Conservation (phyloP, 371 early-diverging fungal genomes). For the Lichtheimia corymbifera region DNA sequence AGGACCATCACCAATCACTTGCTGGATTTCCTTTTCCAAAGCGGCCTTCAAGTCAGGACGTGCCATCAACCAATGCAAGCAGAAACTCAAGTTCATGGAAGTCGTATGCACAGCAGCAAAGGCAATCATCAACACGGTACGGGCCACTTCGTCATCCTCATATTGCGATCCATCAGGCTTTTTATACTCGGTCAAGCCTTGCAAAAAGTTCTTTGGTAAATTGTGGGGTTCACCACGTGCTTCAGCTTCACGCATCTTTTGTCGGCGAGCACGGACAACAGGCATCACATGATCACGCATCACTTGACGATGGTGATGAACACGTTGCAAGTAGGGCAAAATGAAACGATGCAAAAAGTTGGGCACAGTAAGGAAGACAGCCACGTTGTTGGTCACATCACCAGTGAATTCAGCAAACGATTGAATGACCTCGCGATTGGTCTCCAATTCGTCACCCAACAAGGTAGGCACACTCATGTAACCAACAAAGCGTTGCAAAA, state of each 20-base stretch:
- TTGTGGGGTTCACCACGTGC: constrained; percentile 5
- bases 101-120: constrained; percentile 47
- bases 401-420: constrained; percentile 42
- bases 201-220: constrained; percentile 24
- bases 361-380: constrained; percentile 22
- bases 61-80: constrained; percentile 33
- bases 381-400: constrained; percentile 32
- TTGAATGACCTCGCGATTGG: constrained; percentile 24
- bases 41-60: constrained; percentile 29
- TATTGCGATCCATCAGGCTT: constrained; percentile 23
- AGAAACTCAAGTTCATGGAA: constrained; percentile 26
- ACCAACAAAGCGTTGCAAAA: constrained; percentile 36
- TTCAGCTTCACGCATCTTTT: constrained; percentile 9
- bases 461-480: constrained; percentile 43
- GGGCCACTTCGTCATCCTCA: constrained; percentile 20
- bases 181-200: constrained; percentile 25
- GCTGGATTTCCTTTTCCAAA: constrained; percentile 28
- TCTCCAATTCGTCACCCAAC: constrained; percentile 29
- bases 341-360: constrained; percentile 23
- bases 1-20: constrained; percentile 24
- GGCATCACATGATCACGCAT: constrained; percentile 31
- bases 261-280: constrained; percentile 19
- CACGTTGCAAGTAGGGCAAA: constrained; percentile 28
- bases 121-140: constrained; percentile 29
- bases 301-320: constrained; percentile 21